A percentile compares a stretch with the other conserved stretches of the same genome.
These are phyloP conservation scores for Thermochaetoides dissita DNA, from an alignment of 2,329 filamentous ascomycete species.

Conservation along the genomic window DNA sequence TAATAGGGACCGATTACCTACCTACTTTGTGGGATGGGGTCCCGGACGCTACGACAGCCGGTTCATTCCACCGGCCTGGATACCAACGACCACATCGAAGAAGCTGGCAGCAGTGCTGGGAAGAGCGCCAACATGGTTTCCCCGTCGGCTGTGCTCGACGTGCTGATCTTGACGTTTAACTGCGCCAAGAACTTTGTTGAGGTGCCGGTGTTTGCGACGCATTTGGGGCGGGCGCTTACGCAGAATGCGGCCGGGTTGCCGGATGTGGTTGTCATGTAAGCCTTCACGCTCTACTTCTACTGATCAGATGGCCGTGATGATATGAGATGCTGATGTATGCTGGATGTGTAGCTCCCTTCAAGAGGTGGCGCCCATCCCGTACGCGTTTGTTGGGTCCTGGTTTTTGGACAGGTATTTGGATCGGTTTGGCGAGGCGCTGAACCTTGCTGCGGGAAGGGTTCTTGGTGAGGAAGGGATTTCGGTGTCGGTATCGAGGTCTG, in stretches of 20 bases:
- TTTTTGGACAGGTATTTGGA: slow-evolving; percentile 65
- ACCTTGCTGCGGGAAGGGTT: slow-evolving; percentile 34
- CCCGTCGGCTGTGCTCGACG: slow-evolving; percentile 40
- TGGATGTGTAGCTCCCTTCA: slow-evolving; percentile 54
- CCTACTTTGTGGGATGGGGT: too few relatives aligned
- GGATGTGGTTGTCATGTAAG: slow-evolving; percentile 44
- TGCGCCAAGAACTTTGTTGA: slow-evolving; percentile 63
- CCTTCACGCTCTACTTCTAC: slow-evolving; percentile 8
- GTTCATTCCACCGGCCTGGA: too few relatives aligned
- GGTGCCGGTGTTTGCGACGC: slow-evolving; percentile 52
- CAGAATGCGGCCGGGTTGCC: slow-evolving; percentile 33
- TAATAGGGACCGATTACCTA: too few relatives aligned
- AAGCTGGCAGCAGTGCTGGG: neutral
- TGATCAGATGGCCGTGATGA: too few relatives aligned
- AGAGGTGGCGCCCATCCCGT: slow-evolving; percentile 73
- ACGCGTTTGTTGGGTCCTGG: slow-evolving; percentile 74
- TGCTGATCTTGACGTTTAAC: slow-evolving; percentile 82
- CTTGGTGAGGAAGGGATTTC: too few relatives aligned
- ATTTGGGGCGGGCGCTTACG: slow-evolving; percentile 49
- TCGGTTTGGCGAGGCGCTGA: slow-evolving; percentile 56
- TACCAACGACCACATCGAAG: neutral
- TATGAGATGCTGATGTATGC: too few relatives aligned
- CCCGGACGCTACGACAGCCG: too few relatives aligned
- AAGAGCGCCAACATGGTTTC: neutral
- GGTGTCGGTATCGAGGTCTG: too few relatives aligned